Conservation (phyloP, 169 alveolate species). For the Babesia caballi region DNA sequence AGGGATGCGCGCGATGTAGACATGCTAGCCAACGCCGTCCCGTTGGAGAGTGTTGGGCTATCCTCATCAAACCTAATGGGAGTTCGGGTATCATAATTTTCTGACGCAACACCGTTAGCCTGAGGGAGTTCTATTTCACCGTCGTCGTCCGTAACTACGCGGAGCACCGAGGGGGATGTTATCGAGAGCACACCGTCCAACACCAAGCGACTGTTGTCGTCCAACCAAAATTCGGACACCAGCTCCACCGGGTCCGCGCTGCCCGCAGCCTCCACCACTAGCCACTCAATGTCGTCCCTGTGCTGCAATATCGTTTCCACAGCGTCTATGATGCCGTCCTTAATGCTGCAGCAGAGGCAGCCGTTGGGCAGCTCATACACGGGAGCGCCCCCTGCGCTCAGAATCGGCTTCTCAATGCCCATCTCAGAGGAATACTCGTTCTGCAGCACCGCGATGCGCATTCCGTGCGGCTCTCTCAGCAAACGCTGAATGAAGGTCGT, state of each 20-base stretch:
- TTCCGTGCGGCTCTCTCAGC: conserved; percentile 29
- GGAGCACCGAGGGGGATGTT: conserved; percentile 34
- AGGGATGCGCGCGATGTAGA: not conserved
- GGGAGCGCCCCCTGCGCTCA: conserved; percentile 81
- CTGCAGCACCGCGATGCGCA: conserved; percentile 78
- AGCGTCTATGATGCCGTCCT: conserved; percentile 76
- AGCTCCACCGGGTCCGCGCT: conserved; percentile 49
- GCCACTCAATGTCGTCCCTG: conserved; percentile 43
- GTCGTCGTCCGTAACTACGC: not conserved
- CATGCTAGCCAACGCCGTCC: not conserved
- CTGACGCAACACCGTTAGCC: not conserved
- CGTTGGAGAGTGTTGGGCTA: not conserved
- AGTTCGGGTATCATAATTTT: not conserved
- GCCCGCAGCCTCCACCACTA: conserved; percentile 63
- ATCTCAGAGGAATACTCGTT: conserved; percentile 81
- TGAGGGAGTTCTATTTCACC: no score
- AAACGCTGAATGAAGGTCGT: conserved; percentile 75
- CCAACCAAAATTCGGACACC: conserved; percentile 58
- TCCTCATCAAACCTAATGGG: no score
- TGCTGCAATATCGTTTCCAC: conserved; percentile 44
- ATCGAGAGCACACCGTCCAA: conserved; percentile 61
- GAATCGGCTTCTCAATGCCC: conserved; percentile 87
- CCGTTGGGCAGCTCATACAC: conserved; percentile 88
- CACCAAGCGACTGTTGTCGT: conserved; percentile 35
- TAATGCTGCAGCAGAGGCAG: conserved; percentile 86